phyloP scores from a whole-genome alignment of 805 yeast genomes.

The Huiozyma sinensis region DNA sequence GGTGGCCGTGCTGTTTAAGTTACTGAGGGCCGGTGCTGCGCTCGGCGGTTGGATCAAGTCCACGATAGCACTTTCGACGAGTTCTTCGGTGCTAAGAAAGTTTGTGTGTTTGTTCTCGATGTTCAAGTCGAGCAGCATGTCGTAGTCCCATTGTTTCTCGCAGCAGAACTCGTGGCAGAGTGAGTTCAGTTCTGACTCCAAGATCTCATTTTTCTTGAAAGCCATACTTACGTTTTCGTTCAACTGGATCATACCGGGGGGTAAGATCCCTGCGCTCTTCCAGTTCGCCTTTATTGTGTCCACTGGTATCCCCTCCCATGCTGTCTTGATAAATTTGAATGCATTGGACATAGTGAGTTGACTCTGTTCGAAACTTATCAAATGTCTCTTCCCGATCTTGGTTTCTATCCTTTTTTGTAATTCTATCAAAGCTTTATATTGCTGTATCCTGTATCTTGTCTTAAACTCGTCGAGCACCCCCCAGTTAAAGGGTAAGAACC shows the following conservation, averaged over 20 bases:
- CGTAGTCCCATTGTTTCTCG: conserved; percentile 47
- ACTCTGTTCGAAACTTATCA: conserved; percentile 31
- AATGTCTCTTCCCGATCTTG: conserved; percentile 9
- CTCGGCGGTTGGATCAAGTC: conserved; percentile 32
- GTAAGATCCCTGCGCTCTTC: conserved; percentile 35
- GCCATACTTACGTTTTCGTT: conserved; percentile 26
- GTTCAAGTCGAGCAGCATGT: conserved; percentile 40
- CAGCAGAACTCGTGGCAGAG: conserved; percentile 41
- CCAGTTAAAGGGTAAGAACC: conserved; percentile 51
- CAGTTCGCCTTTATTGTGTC: conserved; percentile 32
- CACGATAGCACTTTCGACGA: conserved; percentile 49
- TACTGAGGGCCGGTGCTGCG: background rate
- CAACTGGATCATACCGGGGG: conserved; percentile 21
- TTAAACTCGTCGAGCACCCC: conserved; percentile 56
- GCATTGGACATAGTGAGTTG: conserved; percentile 44
- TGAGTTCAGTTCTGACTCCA: conserved; percentile 33
- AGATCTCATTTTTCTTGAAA: conserved; percentile 27
- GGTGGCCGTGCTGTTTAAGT: background rate
- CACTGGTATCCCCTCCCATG: conserved; percentile 40
- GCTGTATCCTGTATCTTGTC: conserved; percentile 46
- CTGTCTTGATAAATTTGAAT: conserved; percentile 44
- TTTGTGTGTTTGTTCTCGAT: conserved; percentile 33
- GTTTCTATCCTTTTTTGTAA: conserved; percentile 17
- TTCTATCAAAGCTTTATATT: conserved; percentile 33
- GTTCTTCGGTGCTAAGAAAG: conserved; percentile 49